Percentiles rank a stretch among this genome's conserved stretches.
phyloP scores from a whole-genome alignment of 2,329 filamentous ascomycete species.

The Aspergillus sp. region DNA sequence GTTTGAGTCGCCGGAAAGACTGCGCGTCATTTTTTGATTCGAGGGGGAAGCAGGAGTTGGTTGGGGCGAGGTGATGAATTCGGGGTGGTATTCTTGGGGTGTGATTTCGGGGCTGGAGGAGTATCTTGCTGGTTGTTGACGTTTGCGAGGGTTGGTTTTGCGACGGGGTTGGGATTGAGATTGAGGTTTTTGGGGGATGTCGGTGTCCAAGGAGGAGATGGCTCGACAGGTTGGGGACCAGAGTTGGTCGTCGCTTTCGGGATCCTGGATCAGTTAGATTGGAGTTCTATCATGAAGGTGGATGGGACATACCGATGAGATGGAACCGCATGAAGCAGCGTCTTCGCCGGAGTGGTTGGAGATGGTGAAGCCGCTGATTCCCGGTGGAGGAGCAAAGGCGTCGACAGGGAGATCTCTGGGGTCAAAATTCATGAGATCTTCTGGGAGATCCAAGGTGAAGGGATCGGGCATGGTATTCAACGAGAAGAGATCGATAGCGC shows the following conservation, averaged over 20 bases:
- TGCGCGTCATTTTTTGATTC: slow-evolving; percentile 14
- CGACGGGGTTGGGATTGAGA: neutral
- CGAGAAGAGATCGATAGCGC: slow-evolving; percentile 29
- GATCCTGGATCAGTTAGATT: slow-evolving; percentile 16
- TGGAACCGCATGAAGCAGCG: slow-evolving; percentile 17
- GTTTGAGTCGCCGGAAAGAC: too few species aligned
- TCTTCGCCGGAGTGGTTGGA: slow-evolving; percentile 25
- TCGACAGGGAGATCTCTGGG: slow-evolving; percentile 27
- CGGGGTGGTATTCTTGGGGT: slow-evolving; percentile 17
- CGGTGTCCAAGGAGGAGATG: slow-evolving; percentile 9
- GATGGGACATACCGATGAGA: slow-evolving; percentile 14
- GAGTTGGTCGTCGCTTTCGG: slow-evolving; percentile 31
- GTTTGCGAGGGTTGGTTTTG: slow-evolving; percentile 6
- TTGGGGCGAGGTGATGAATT: slow-evolving; percentile 6
- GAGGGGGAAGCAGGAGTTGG: slow-evolving; percentile 1
- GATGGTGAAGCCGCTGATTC: slow-evolving; percentile 27
- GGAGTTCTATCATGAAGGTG: neutral
- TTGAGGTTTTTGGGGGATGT: too few species aligned
- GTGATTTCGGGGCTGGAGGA: slow-evolving; percentile 25
- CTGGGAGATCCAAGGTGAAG: slow-evolving; percentile 25
- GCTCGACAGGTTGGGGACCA: slow-evolving; percentile 22
- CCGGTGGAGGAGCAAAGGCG: slow-evolving; percentile 22
- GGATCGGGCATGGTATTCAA: slow-evolving; percentile 27
- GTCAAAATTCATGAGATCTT: slow-evolving; percentile 22
- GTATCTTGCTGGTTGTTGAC: slow-evolving; percentile 14